Evolutionary conservation across 2,329 filamentous ascomycete species (phyloP), one percentile per base, ranked within the genome.

Genomic region (Xylaria sp.): DNA sequence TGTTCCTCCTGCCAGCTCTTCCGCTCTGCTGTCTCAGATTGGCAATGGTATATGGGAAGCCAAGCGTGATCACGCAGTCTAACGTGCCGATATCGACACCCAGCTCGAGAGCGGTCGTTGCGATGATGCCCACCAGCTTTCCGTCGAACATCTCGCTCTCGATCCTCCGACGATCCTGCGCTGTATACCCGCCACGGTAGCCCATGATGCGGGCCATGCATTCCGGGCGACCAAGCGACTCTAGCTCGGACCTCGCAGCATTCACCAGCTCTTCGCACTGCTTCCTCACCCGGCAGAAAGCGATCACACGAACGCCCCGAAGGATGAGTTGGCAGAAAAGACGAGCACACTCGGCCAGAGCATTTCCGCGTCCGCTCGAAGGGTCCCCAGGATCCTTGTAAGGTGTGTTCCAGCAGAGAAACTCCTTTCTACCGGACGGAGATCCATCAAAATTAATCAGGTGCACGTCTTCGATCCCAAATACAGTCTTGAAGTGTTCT

Each of bases 111-210:
- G 94, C 94, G 49, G 88, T 96, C 0, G 94, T 99, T 2, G 93
- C 93, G 26, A 99, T 87, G 52, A 99, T 95, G 1, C 94, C 94
- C 56, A 97, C 81, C 1, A 99, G 79, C 65, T 92, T 94, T 0
- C 94, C 94, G 51, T 96, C 90, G 63, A 99, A 99, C 94, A 99
- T 97, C 69, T 97, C 92, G 21, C 82, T 85, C 71, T 99, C 94
- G 54, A 99, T 97, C 51, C 83, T 80, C 17, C 94, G 84, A 51
- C 94, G 82, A 66, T 99, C 94, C 69, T 95, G 89, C 1, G 93
- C 86, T 2, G 92, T 96, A 68, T 99, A 99, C 0, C 94, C 94
- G 20, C 94, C 94, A 57, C 94, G 86, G 67, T 99, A 99, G 0
- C 90, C 91, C 92, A 96, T 97, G 1, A 99, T 91, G 43, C 93